Evolutionary conservation across 1,284 basidiomycete genomes (phyloP).

Genomic region (Ganoderma leucocontextum): DNA sequence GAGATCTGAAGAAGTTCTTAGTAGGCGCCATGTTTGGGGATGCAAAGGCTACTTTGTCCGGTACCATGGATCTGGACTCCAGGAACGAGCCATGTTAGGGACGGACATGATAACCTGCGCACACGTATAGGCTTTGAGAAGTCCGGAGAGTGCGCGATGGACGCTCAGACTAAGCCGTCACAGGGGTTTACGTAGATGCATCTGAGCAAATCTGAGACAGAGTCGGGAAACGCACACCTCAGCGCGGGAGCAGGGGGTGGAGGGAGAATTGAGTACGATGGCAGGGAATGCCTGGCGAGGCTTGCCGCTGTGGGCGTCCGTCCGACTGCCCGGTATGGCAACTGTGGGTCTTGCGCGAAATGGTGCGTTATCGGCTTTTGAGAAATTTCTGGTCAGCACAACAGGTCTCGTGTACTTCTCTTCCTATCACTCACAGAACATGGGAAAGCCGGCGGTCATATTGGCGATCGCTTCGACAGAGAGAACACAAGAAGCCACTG

Average conservation of each 20-base stretch:
- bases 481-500: constrained; percentile 17
- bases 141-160: constrained; percentile 24
- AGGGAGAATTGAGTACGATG: constrained; percentile 3
- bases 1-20: constrained; percentile 31
- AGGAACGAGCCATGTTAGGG: constrained; percentile 32
- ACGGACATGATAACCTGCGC: constrained; percentile 31
- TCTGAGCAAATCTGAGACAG: constrained; percentile 22
- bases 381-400: not conserved
- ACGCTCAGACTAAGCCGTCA: constrained; percentile 25
- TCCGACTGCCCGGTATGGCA: constrained; percentile 11
- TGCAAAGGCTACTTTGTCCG: constrained; percentile 29
- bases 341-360: not conserved
- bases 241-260: constrained; percentile 18
- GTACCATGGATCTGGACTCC: constrained; percentile 33
- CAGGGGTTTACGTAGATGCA: constrained; percentile 29
- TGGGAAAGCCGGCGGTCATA: constrained; percentile 17
- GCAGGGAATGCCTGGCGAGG: not conserved
- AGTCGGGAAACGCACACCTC: not conserved
- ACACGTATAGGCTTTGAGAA: constrained; percentile 19
- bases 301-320: constrained; percentile 10
- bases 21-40: constrained; percentile 28
- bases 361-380: constrained; percentile 20
- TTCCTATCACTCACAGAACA: constrained; percentile 19
- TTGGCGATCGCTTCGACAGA: constrained; percentile 23
- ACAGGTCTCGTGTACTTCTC: constrained; percentile 22